Evolutionary conservation across 139 green algal species (phyloP).

Genomic region (Haematococcus sp.): DNA sequence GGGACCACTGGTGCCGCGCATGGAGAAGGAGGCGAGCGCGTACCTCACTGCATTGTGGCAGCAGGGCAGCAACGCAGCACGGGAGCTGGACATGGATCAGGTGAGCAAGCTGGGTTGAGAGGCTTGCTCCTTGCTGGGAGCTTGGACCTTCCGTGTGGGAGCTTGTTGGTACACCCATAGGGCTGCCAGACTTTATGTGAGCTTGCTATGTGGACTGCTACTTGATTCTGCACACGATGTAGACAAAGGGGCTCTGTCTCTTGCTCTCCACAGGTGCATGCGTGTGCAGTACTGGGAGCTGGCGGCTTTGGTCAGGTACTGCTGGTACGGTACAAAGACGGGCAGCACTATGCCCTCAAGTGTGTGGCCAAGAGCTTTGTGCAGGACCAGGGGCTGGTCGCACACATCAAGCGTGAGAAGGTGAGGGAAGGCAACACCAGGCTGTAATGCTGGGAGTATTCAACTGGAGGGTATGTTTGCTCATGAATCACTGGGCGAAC

Average conservation of each 20-base stretch:
- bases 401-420: conserved; percentile 86
- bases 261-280: conserved; percentile 45
- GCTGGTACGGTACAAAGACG: conserved; percentile 63
- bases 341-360: conserved; percentile 76
- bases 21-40: conserved; percentile 26
- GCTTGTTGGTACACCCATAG: too few species aligned
- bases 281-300: conserved; percentile 72
- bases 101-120: conserved; percentile 2
- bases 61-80: neutral
- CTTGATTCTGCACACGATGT: too few species aligned
- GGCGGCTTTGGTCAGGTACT: conserved; percentile 87
- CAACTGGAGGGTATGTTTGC: too few species aligned
- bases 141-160: too few species aligned
- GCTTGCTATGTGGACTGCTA: too few species aligned
- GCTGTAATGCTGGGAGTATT: too few species aligned
- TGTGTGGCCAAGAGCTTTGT: conserved; percentile 81
- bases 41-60: conserved; percentile 14
- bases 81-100: too few species aligned
- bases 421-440: conserved; percentile 22
- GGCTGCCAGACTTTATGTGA: too few species aligned
- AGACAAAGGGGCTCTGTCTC: too few species aligned
- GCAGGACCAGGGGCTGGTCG: conserved; percentile 68
- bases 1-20: conserved; percentile 35
- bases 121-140: too few species aligned
- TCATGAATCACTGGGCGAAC: too few species aligned